Percentiles rank a stretch among this genome's conserved stretches.
Evolutionary conservation across 2,329 filamentous ascomycete species (phyloP).

Genomic region (Aspergillus fijiensis): DNA sequence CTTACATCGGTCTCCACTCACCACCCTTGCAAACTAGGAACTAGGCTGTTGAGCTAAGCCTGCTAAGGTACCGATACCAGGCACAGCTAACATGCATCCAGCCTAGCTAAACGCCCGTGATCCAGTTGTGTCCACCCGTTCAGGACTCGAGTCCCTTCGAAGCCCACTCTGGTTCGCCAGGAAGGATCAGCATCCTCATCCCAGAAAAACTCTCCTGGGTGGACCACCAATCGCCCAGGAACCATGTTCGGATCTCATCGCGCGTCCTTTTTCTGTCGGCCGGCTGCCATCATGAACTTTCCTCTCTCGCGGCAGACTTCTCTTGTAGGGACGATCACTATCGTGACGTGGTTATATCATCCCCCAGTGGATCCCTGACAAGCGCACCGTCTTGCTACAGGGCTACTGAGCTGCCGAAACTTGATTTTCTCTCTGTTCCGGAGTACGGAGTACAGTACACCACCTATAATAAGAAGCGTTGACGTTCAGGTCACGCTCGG

Average conservation of each 20-base stretch:
- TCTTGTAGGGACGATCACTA: slow-evolving; percentile 7
- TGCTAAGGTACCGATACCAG: neutral
- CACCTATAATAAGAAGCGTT: neutral
- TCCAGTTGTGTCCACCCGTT: neutral
- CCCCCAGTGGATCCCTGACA: slow-evolving; percentile 15
- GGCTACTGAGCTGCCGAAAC: slow-evolving; percentile 5
- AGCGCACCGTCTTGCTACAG: slow-evolving; percentile 5
- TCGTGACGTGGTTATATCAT: slow-evolving; percentile 17
- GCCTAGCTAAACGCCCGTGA: neutral
- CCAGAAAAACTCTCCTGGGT: slow-evolving; percentile 4
- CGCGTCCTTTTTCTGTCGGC: slow-evolving; percentile 11
- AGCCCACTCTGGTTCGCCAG: slow-evolving; percentile 13
- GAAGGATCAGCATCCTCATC: slow-evolving; percentile 10
- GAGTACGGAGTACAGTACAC: neutral
- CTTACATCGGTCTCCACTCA: slow-evolving; percentile 3
- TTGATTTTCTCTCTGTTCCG: neutral
- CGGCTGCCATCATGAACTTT: slow-evolving; percentile 10
- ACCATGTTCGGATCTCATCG: slow-evolving; percentile 19
- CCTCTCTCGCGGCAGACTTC: neutral
- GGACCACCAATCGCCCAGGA: slow-evolving; percentile 7
- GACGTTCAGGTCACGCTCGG: neutral
- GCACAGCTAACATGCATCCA: neutral
- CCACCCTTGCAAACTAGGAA: too few relatives aligned
- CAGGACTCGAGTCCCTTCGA: neutral
- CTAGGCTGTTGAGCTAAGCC: neutral